Base-by-base conservation (phyloP, 257 asterid species). In the Solanum commersonii region DNA sequence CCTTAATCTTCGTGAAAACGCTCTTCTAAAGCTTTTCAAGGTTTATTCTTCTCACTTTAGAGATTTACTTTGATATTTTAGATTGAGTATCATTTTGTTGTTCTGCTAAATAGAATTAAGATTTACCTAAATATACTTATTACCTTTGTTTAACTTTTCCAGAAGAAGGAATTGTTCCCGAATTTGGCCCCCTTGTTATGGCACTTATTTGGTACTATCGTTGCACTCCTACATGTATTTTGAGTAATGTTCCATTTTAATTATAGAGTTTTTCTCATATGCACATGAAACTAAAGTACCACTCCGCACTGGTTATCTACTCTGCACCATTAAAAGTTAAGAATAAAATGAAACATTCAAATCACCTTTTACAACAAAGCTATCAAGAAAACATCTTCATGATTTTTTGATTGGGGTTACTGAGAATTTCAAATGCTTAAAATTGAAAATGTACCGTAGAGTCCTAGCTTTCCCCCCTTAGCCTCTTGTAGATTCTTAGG, bases 221-320 rank as follows among this genome's bases (percentile, higher is more conserved):
- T 77, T 70, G 87, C 88, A 87, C 88, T 92, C 13, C 11, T 92
- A 84, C 91, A 91, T 92, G 90, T 92, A 91, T 10, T 42, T 44
- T 88, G 46, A 20, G 38, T 56, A 46, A 4, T 59, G 27, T 14
- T 14, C 70, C 56, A 31, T 31, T 49, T 1, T 71, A 40, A n/a
- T 77, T 77, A 8, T 77, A 40, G 84, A 40, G 35, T 77, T 77
- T 40, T 34, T 35, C 56, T 37, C 65, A 70, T 4, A 68, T 14
- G 83, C 46, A 56, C 49, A 8, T 84, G 72, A 29, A 56, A 31
- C 73, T 84, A 33, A 65, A 56, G 46, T 56, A 15, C 33, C 31
- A 59, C n/a, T 63, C 29, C 1, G 4, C 22, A 35, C 16, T 65
- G 14, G 60, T 59, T 23, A 60, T n/a, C 70, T 60, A 9, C 33